phyloP scores from a whole-genome alignment of 768 basidiomycete species.

The Gautieria morchelliformis region DNA sequence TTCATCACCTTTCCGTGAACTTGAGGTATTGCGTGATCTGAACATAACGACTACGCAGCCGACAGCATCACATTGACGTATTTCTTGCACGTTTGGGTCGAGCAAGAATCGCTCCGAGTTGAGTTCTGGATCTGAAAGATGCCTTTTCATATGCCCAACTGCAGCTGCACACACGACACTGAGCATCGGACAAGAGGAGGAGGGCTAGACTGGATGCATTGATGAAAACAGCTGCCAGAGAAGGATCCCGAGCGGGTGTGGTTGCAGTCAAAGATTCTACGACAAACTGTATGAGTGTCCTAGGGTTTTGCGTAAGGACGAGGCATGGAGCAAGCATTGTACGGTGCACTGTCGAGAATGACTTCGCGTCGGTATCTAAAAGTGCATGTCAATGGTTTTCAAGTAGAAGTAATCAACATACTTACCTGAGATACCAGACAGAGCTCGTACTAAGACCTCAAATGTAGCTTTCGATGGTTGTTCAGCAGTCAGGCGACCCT shows the following conservation, averaged over 20 bases:
- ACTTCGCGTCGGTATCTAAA: too few species aligned
- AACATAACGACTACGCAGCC: slow-evolving; percentile 7
- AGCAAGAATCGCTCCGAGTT: background rate
- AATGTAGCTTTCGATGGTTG: slow-evolving; percentile 63
- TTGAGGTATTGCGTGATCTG: too few species aligned
- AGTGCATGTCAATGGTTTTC: background rate
- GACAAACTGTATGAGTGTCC: slow-evolving; percentile 71
- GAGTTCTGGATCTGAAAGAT: background rate
- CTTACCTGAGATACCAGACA: slow-evolving; percentile 50
- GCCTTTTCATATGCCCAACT: slow-evolving; percentile 29
- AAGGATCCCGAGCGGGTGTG: slow-evolving; percentile 21
- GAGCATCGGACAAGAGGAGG: slow-evolving; percentile 62
- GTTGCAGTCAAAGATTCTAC: slow-evolving; percentile 44
- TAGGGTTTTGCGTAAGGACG: slow-evolving; percentile 61
- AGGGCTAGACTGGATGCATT: slow-evolving; percentile 65
- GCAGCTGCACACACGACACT: slow-evolving; percentile 64
- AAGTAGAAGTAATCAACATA: background rate
- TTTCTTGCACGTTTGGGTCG: background rate
- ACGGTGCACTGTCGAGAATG: too few species aligned
- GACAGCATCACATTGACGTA: background rate
- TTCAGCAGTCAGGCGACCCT: slow-evolving; percentile 59
- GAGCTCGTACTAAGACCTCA: slow-evolving; percentile 64
- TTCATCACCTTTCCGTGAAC: background rate
- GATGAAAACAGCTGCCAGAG: slow-evolving; percentile 52
- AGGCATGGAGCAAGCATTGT: too few species aligned